A percentile compares a stretch with the other conserved stretches of the same genome.
These are phyloP conservation scores for Glonium stellatum DNA, from an alignment of 495 filamentous ascomycete genomes.

Conservation along the genomic window DNA sequence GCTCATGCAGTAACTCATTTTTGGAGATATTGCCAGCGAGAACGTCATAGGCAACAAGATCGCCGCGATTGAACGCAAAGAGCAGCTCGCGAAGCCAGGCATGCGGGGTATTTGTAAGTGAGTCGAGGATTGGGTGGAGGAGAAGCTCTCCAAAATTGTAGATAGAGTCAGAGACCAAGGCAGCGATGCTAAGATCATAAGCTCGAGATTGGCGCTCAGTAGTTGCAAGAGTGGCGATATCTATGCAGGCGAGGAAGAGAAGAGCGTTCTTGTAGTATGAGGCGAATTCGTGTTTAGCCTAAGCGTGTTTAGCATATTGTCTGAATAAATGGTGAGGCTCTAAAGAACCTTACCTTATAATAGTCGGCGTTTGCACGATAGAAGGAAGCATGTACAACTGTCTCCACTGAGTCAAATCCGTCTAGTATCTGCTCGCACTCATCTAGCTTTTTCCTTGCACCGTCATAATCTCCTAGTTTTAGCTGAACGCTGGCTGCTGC, in stretches of 20 bases:
- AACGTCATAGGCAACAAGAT: conserved; percentile 77
- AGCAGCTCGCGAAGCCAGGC: conserved; percentile 88
- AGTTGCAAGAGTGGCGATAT: conserved; percentile 62
- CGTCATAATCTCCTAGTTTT: conserved; percentile 63
- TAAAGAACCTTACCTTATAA: conserved; percentile 56
- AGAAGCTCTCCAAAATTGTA: conserved; percentile 99
- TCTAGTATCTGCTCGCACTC: conserved; percentile 82
- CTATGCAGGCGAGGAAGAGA: conserved; percentile 95
- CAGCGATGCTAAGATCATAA: conserved; percentile 87
- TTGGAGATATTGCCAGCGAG: conserved; percentile 69
- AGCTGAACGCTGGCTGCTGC: conserved; percentile 87
- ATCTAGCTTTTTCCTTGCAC: conserved; percentile 78
- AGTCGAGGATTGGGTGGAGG: conserved; percentile 90
- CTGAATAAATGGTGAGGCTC: not conserved
- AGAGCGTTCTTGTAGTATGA: conserved; percentile 95
- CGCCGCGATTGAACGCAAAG: conserved; percentile 95
- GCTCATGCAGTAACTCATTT: conserved; percentile 69
- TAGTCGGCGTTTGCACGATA: conserved; percentile 94
- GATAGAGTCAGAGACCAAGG: conserved; percentile 85
- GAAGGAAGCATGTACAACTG: conserved; percentile 91
- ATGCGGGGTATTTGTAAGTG: conserved; percentile 58
- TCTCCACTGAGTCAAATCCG: conserved; percentile 89
- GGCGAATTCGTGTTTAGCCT: conserved; percentile 82
- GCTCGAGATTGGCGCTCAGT: conserved; percentile 71
- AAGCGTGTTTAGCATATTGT: not conserved